Conservation (phyloP, 2,329 filamentous ascomycete species). For the Claviceps sp. region DNA sequence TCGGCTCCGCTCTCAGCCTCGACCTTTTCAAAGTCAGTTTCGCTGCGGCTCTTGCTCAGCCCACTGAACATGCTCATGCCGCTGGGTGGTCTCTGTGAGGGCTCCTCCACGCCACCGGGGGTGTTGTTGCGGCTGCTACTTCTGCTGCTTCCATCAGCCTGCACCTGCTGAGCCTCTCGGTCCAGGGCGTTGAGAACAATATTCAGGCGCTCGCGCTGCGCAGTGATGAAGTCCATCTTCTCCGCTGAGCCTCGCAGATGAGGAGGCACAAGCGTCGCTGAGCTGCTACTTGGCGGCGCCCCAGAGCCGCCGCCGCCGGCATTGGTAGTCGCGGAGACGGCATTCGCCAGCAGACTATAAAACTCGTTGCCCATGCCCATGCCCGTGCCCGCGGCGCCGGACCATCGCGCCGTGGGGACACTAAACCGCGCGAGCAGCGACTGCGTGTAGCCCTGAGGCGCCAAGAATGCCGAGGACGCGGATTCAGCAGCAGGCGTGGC, state of each 20-base stretch:
- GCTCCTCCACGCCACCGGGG: constrained; percentile 19
- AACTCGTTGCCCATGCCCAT: constrained; percentile 41
- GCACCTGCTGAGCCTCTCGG: constrained; percentile 56
- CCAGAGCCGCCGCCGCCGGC: constrained; percentile 16
- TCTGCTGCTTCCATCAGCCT: constrained; percentile 20
- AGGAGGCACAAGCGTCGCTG: constrained; percentile 56
- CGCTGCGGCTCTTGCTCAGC: constrained; percentile 70
- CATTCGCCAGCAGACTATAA: constrained; percentile 63
- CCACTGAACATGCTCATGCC: constrained; percentile 37
- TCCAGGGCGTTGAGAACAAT: constrained; percentile 67
- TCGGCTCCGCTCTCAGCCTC: constrained; percentile 57
- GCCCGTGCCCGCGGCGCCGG: constrained; percentile 31
- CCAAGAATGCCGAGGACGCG: constrained; percentile 22
- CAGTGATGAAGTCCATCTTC: constrained; percentile 62
- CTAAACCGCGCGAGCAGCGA: constrained; percentile 74
- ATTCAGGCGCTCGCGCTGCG: constrained; percentile 65
- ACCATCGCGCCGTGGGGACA: constrained; percentile 56
- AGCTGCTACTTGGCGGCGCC: constrained; percentile 16
- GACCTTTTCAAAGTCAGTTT: constrained; percentile 81
- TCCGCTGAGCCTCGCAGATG: constrained; percentile 48
- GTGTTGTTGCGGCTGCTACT: neutral
- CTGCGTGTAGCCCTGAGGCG: constrained; percentile 56
- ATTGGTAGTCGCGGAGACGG: constrained; percentile 49
- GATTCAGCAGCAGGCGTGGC: constrained; percentile 24
- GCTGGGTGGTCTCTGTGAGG: constrained; percentile 30